Percentiles rank a stretch among this genome's conserved stretches.
phyloP scores from a whole-genome alignment of 169 alveolate genomes.

The Miamiensis avidus region DNA sequence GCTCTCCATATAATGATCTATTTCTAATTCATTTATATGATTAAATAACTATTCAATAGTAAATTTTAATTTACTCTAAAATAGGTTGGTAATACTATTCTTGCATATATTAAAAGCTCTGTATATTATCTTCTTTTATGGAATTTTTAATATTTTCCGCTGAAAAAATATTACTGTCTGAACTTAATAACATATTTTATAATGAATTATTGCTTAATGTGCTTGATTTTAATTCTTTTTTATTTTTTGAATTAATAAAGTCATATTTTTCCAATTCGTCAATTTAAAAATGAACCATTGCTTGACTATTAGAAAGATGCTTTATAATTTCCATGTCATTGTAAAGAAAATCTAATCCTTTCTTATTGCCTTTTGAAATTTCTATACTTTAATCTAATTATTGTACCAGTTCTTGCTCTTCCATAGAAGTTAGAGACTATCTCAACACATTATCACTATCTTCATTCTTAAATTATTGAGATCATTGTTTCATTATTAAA shows the following conservation, averaged over 20 bases:
- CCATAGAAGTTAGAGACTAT: no score
- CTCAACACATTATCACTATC: no score
- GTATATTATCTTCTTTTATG: background rate
- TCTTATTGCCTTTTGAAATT: background rate
- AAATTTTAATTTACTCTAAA: background rate
- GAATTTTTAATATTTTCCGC: background rate
- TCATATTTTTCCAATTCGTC: background rate
- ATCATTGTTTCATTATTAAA: no score
- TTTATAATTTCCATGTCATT: background rate
- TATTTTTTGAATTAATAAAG: background rate
- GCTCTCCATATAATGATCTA: background rate
- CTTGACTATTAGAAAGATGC: background rate
- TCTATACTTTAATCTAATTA: no score
- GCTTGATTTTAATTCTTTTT: background rate
- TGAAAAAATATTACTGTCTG: background rate
- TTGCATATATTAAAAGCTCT: no score
- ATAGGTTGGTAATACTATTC: background rate
- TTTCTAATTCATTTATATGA: background rate
- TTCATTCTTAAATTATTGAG: no score
- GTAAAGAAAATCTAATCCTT: background rate
- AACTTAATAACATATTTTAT: no score
- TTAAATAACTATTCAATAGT: no score
- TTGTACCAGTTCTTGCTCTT: no score
- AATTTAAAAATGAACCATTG: background rate
- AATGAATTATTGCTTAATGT: no score